Base-by-base conservation (phyloP, 352 stramenopile species). In the Peronospora belbahrii region DNA sequence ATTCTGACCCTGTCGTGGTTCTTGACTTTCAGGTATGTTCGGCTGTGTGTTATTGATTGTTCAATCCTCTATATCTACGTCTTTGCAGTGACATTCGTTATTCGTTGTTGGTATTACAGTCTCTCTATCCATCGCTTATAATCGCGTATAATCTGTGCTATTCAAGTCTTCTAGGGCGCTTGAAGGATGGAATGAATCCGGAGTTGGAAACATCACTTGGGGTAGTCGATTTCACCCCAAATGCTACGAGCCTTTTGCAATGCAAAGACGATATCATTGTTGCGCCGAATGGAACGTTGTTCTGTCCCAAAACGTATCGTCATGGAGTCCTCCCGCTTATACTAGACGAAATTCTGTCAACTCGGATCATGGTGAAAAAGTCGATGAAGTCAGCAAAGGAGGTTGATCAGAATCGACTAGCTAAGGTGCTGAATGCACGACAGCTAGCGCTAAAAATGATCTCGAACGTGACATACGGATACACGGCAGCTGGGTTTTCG, bases 141-240 rank as follows among this genome's bases (percentile, higher is more conserved):
- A 99, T 99, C 57, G 96, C 87, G 15, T 99, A 99, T 65, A 99
- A 99, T 68, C 62, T 99, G 4, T 99, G 97, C 67, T 99, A 98
- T 65, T 97, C 93, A 23, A 99, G 88, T 13, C 82, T 95, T 34
- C 67, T 97, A 24, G 95, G 97, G 7, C 94, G 95, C 34, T 60
- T 99, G 9, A 71, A 83, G 6, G 75, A 90, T 54, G 80, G 83
- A 3, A 42, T 87, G 9, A 68, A 88, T 18, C 53, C 72, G 8
- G 72, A 88, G 17, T 36, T 94, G 5, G 80, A 94, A 42, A 45
- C 56, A 4, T 60, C 62, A 2, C 57, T 94, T 36, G 83, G 83
- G 2, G 83, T 91, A 0, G 44, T 83, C 2, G 55, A 81, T 37
- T 83, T 78, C 27, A 36, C 53, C 20, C 67, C 74, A 0, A 74